A percentile compares a stretch with the other conserved stretches of the same genome.
Evolutionary conservation across 108 stramenopile genomes (phyloP).

Genomic region (Aurantiochytrium sp.): DNA sequence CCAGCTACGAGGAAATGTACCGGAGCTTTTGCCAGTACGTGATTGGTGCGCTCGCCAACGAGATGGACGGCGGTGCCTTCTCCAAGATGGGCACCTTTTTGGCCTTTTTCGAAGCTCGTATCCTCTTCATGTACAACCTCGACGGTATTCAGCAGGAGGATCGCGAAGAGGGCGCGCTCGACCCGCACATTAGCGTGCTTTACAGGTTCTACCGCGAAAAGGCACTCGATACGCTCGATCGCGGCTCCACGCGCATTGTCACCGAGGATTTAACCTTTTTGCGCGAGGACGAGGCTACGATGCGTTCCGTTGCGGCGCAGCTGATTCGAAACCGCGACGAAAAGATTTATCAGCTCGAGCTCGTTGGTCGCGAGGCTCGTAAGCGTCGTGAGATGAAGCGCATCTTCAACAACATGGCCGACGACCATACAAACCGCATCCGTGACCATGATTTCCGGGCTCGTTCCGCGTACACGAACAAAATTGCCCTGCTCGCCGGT

Average conservation of each 20-base stretch:
- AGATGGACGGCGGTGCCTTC: slow-evolving; percentile 14
- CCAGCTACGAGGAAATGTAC: slow-evolving; percentile 15
- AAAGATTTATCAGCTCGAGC: slow-evolving; percentile 11
- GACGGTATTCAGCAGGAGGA: slow-evolving; percentile 1
- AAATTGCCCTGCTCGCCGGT: background rate
- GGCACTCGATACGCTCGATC: background rate
- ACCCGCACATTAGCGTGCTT: background rate
- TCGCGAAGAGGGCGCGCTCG: background rate
- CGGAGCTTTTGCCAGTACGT: background rate
- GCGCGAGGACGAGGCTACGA: slow-evolving; percentile 15
- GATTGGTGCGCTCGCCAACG: background rate
- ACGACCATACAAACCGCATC: background rate
- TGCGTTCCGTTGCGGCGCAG: slow-evolving; percentile 4
- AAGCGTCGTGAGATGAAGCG: slow-evolving; percentile 10
- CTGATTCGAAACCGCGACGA: background rate
- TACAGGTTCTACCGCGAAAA: slow-evolving; percentile 5
- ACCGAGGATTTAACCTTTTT: background rate
- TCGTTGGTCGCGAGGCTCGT: background rate
- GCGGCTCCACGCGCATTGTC: background rate
- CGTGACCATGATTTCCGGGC: background rate
- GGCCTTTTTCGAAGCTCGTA: slow-evolving; percentile 11
- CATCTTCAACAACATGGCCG: slow-evolving; percentile 10
- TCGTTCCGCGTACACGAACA: background rate
- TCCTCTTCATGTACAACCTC: slow-evolving; percentile 14
- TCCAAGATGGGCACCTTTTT: slow-evolving; percentile 18